Evolutionary conservation across 2,329 filamentous ascomycete species (phyloP), one percentile per base, ranked within the genome.

Genomic region (Chaetomiaceae sp.): DNA sequence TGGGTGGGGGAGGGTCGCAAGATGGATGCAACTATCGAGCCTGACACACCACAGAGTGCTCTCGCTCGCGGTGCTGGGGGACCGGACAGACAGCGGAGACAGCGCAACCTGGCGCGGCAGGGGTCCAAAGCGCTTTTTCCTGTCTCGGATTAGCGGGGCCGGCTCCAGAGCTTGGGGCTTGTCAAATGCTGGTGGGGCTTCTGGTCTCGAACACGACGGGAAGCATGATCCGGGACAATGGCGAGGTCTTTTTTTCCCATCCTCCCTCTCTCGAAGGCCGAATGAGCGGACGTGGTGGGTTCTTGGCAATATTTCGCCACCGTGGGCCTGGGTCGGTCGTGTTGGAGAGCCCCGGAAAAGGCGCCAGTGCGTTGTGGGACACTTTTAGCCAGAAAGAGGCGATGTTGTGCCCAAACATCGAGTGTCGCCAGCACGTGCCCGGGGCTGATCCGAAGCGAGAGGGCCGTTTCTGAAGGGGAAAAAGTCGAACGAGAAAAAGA

Each of bases 251-350:
- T 49, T 54, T 51, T 51, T 43, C 38, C 33, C 44, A 50, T 46
- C 50, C 45, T 43, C 30, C 12, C 34, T 10, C 25, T 27, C 6
- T 6, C 40, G 50, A 37, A 44, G 44, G 34, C 50, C 50, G 53
- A 54, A 52, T 55, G 43, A 48, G 40, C 5, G 35, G 19, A 13
- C 35, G 33, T 45, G 38, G 19, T 40, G 23, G 44, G 47, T 30
- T 39, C 51, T 42, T 50, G 44, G 33, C 44, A 49, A 43, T 50
- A 47, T 49, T 51, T 59, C 50, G 57, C 57, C 57, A 57, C 57
- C 55, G 37, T 6, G 25, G 30, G 25, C 41, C 44, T 55, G 55
- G 56, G 50, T 53, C 30, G 12, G 50, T 53, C 30, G 38, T 43
- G 41, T 44, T 27, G 38, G 25, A 6, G 25, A 27, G 25, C 25